Percentiles rank a stretch among this genome's conserved stretches.
Conservation (phyloP, 2,329 filamentous ascomycete genomes). For the Cytospora paraplurivora region DNA sequence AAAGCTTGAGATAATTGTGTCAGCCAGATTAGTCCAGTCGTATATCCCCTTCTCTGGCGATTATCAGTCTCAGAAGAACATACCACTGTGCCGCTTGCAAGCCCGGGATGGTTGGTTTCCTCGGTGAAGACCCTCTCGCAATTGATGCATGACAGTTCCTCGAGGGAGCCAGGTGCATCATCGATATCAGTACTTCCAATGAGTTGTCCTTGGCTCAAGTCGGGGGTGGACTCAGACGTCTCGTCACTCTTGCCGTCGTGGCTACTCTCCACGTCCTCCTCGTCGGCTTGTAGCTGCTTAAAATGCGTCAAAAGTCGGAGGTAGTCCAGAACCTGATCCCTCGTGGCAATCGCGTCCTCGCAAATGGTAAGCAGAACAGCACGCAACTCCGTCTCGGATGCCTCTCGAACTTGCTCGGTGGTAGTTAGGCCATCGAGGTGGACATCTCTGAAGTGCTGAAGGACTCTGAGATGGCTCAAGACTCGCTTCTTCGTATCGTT, state of each 20-base stretch:
- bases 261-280: background rate
- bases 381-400: background rate
- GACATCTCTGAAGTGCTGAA: rapidly evolving
- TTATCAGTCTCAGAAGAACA: background rate
- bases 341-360: background rate
- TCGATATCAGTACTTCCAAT: background rate
- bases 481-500: background rate
- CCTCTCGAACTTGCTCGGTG: background rate
- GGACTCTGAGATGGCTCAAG: background rate
- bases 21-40: background rate
- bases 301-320: background rate
- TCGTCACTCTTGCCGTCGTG: background rate
- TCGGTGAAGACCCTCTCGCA: background rate
- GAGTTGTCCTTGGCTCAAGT: background rate
- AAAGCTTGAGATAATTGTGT: background rate
- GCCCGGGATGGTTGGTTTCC: background rate
- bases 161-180: background rate
- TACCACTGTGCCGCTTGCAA: background rate
- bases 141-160: background rate
- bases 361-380: background rate
- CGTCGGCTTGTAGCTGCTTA: background rate
- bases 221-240: too few relatives aligned
- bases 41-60: background rate
- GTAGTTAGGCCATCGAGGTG: too few relatives aligned
- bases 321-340: background rate